Base-by-base conservation (phyloP, 805 yeast species). In the Starmerella etchellsii region DNA sequence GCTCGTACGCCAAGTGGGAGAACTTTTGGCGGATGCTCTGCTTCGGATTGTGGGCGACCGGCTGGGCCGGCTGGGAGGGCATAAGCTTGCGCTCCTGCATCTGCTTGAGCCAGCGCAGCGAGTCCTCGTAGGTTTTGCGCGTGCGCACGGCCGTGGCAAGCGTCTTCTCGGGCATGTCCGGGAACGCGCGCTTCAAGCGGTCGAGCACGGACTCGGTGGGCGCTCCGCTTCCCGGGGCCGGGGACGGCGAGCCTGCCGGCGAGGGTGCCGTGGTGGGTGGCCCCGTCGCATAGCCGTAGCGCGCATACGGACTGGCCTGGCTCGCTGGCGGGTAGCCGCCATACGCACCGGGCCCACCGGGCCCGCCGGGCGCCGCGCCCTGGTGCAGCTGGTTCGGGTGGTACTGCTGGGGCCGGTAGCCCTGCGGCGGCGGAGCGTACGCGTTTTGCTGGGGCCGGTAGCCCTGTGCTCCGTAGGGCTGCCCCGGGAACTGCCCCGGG, bases 1-100 rank as follows among this genome's bases (percentile, higher is more conserved):
- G 38, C 23, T 24, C 27, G 37, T 34, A 35, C 33, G 39, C 37
- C 34, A 30, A 37, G n/a, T 41, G 44, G 31, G 52, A 29, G 50
- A 61, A 62, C 51, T 61, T 61, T 42, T 62, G 62, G 18, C 65
- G 56, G 37, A 62, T 62, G 13, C 63, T 54, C 34, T 54, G 59
- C 23, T 59, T 52, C 48, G 60, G 59, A 16, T 57, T 44, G 23
- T 51, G 49, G 27, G 36, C 43, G 15, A 35, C 44, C 31, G 26
- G 40, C 26, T 36, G 43, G 34, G 37, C 42, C 25, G 42, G 43
- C 24, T 38, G 34, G 16, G 33, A 36, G 9, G 52, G 43, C 36
- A 52, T 44, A 33, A 54, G 48, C 28, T 52, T 53, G 40, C 54
- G 58, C 36, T 50, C 57, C 47, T 53, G 49, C 56, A 52, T 54